These are phyloP conservation scores for Fonsecaea nubica DNA, from an alignment of 2,329 filamentous ascomycete species.

Conservation along the genomic window DNA sequence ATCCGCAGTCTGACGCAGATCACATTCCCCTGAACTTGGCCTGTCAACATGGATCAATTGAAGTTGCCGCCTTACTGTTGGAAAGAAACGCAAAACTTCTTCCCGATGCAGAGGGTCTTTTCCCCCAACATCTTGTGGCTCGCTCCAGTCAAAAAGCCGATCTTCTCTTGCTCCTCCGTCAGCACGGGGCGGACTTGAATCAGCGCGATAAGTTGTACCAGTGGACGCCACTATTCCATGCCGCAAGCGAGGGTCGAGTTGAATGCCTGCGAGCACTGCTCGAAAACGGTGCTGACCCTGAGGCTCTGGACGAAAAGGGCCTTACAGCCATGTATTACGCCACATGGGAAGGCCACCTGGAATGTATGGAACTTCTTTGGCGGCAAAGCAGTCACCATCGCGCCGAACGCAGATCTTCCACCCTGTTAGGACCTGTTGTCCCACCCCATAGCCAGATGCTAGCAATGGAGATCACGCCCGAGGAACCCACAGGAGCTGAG, in stretches of 20 bases:
- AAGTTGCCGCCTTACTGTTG: constrained; percentile 83
- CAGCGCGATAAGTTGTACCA: constrained; percentile 95
- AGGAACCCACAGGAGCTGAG: constrained; percentile 29
- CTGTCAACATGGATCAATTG: constrained; percentile 87
- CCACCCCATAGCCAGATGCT: constrained; percentile 31
- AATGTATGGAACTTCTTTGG: constrained; percentile 86
- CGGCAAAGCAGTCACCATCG: constrained; percentile 41
- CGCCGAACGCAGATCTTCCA: constrained; percentile 26
- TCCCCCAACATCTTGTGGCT: constrained; percentile 95
- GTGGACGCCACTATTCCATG: constrained; percentile 96
- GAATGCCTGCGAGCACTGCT: constrained; percentile 83
- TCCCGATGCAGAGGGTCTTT: constrained; percentile 94
- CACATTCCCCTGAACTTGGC: constrained; percentile 94
- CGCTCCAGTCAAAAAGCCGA: constrained; percentile 82
- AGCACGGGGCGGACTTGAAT: constrained; percentile 87
- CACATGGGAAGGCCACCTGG: constrained; percentile 94
- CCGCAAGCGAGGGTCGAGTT: constrained; percentile 93
- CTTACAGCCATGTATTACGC: constrained; percentile 97
- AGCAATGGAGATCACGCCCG: constrained; percentile 38
- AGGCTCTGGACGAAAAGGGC: constrained; percentile 87
- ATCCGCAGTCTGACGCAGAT: constrained; percentile 83
- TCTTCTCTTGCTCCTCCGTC: constrained; percentile 78
- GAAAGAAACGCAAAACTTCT: constrained; percentile 80
- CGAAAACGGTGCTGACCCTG: constrained; percentile 76
- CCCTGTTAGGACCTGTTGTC: constrained; percentile 25